phyloP scores from a whole-genome alignment of 768 basidiomycete genomes.

The Inosperma sp. region DNA sequence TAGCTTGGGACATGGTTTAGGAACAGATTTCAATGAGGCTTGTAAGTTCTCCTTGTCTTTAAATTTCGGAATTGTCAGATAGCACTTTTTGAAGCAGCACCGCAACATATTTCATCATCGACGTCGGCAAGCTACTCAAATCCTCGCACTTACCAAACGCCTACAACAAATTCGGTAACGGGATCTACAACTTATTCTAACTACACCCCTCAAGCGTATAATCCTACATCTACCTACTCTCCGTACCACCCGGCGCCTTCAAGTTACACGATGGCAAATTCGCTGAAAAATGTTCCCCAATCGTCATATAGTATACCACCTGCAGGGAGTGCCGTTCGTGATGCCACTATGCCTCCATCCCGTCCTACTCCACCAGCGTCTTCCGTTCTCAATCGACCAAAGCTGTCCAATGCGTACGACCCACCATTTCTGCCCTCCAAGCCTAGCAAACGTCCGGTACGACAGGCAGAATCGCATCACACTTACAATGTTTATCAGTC shows the following conservation, averaged over 20 bases:
- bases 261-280: conserved; percentile 20
- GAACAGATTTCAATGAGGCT: too few relatives aligned
- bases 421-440: conserved; percentile 57
- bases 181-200: conserved; percentile 10
- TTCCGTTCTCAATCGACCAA: conserved; percentile 54
- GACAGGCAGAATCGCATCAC: conserved; percentile 7
- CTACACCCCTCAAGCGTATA: conserved; percentile 17
- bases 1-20: too few relatives aligned
- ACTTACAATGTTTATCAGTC: conserved; percentile 21
- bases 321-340: background rate
- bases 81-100: background rate
- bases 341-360: conserved; percentile 22
- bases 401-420: conserved; percentile 68
- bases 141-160: background rate
- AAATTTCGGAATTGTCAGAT: too few relatives aligned
- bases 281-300: conserved; percentile 12
- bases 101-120: background rate
- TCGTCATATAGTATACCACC: conserved; percentile 6
- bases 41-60: too few relatives aligned
- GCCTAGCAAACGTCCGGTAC: conserved; percentile 18
- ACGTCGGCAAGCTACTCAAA: background rate
- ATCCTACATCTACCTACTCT: conserved; percentile 14
- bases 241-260: conserved; percentile 25
- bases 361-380: conserved; percentile 32
- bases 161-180: too few relatives aligned